phyloP scores from a whole-genome alignment of 202 grass and related monocot genomes.

The Elaeis oleifera region DNA sequence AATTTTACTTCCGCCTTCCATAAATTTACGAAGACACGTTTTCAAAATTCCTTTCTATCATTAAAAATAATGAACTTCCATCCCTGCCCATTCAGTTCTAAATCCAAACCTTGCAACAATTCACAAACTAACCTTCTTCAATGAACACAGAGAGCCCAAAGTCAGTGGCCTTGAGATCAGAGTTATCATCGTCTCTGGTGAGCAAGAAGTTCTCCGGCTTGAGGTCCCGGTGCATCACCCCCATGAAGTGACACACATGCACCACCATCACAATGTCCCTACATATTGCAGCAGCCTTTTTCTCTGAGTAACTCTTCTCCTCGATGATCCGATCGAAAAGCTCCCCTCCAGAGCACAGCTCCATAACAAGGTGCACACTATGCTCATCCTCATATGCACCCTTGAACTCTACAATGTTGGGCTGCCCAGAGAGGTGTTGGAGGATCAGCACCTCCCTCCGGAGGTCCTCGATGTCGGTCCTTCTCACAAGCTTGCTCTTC shows the following conservation, averaged over 20 bases:
- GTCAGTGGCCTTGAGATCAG: slow-evolving; percentile 79
- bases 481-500: slow-evolving; percentile 66
- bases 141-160: slow-evolving; percentile 91
- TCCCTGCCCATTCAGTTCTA: too few species aligned
- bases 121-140: slow-evolving; percentile 42
- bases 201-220: slow-evolving; percentile 51
- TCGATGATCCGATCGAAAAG: slow-evolving; percentile 67
- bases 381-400: slow-evolving; percentile 63
- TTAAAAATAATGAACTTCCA: too few species aligned
- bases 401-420: slow-evolving; percentile 85
- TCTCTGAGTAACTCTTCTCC: slow-evolving; percentile 63
- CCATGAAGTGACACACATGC: slow-evolving; percentile 89
- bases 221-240: slow-evolving; percentile 46
- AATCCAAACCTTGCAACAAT: background rate
- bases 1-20: too few species aligned
- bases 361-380: slow-evolving; percentile 54
- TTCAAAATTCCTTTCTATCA: too few species aligned
- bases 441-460: slow-evolving; percentile 83
- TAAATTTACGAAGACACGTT: background rate
- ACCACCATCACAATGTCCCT: slow-evolving; percentile 65
- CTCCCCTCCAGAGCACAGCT: slow-evolving; percentile 65
- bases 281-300: slow-evolving; percentile 52
- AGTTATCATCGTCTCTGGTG: slow-evolving; percentile 41
- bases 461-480: slow-evolving; percentile 56
- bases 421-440: slow-evolving; percentile 81